Base-by-base conservation (phyloP, 192 early-diverging fungal genomes). In the Rhizophagus sp. region DNA sequence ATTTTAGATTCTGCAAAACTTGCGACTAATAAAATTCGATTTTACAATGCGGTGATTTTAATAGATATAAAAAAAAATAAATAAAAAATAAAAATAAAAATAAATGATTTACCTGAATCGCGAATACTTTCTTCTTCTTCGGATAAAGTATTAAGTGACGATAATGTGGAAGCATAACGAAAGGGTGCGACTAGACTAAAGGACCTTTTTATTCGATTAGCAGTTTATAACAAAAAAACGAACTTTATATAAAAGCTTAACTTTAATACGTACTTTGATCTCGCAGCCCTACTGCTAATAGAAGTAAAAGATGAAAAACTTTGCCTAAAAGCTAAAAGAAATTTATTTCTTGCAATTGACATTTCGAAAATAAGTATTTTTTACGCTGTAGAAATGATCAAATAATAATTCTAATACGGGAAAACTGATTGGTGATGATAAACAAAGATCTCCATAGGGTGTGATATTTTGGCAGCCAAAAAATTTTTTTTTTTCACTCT, bases 121-220 rank as follows among this genome's bases (percentile, higher is more conserved):
- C 89, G 86, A 84, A 98, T 88, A 88, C 96, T 91, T 78, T 86
- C 62, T 88, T 98, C 97, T 79, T 97, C 96, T 75, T 97, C 96
- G 75, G 93, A 95, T 82, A 97, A 89, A 17, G 91, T 86, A 85
- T 94, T 84, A 52, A 98, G 90, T 47, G 96, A 97, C 44, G 87
- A 80, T 4, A 89, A 81, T 61, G 75, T 75, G 66, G 67, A 77
- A 27, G 67, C 76, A 78, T 68, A 63, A 47, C 87, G 67, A 69
- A 10, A 13, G 8, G 22, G 11, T 22, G 34, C 13, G 22, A 2
- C 34, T 17, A 41, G 67, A 22, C 19, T 17, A 57, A 57, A 57
- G 52, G 17, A 7, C 19, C 52, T 22, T 22, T 15, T 19, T 19
- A 19, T 17, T 22, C 22, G 6, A 22, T 22, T 57, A 57, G 52